Percentiles rank a stretch among this genome's conserved stretches.
These are phyloP conservation scores for Turnera subulata DNA, from an alignment of 345 rosid species.

Conservation along the genomic window DNA sequence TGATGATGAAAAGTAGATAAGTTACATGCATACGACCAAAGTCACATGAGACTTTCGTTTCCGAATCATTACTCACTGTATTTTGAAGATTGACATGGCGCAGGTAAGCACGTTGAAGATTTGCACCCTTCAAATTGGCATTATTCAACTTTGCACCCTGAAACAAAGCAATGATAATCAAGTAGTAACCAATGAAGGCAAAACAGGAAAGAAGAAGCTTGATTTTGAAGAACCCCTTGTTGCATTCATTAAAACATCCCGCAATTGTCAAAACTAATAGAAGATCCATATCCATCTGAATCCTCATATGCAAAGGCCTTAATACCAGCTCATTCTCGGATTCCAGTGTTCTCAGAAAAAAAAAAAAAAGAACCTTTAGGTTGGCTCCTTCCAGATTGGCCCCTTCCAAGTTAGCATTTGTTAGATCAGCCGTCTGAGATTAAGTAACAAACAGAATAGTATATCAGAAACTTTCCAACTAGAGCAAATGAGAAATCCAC, in stretches of 20 bases:
- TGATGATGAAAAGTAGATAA: neutral
- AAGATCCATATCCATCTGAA: too few species aligned
- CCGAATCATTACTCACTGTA: constrained; percentile 57
- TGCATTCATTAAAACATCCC: too few species aligned
- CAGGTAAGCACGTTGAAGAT: constrained; percentile 87
- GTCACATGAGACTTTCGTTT: neutral
- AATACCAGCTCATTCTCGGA: too few species aligned
- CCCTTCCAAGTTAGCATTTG: constrained; percentile 91
- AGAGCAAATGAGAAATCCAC: neutral
- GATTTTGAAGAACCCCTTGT: neutral
- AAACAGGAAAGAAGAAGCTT: neutral
- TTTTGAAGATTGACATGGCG: constrained; percentile 82
- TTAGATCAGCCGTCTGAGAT: constrained; percentile 80
- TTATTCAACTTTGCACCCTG: constrained; percentile 88
- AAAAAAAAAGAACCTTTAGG: constrained; percentile 47
- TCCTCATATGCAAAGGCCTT: too few species aligned
- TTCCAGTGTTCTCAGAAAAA: too few species aligned
- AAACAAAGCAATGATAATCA: constrained; percentile 10
- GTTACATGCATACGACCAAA: neutral
- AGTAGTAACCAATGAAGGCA: neutral
- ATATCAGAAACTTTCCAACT: neutral
- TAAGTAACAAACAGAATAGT: neutral
- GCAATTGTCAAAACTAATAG: too few species aligned
- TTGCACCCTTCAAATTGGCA: constrained; percentile 86
- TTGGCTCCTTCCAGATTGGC: constrained; percentile 95